Conservation (phyloP, 352 stramenopile genomes). For the Phytophthora sp. region DNA sequence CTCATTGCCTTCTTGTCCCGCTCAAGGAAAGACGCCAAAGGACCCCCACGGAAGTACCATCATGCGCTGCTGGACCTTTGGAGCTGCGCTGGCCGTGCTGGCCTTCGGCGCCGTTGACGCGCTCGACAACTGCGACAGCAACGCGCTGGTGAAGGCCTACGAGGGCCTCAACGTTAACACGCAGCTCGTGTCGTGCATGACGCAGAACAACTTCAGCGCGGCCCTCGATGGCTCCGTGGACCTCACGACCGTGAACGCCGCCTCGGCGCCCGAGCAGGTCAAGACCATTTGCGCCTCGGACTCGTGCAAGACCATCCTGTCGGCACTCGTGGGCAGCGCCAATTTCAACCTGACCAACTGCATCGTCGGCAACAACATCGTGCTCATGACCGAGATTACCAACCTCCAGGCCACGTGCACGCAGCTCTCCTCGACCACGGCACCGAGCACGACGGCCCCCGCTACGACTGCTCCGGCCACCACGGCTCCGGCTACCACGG, state of each 20-base stretch:
- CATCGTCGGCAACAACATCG: constrained; percentile 54
- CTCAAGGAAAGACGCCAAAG: constrained; percentile 36
- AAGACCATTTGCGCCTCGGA: constrained; percentile 46
- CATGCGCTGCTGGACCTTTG: constrained; percentile 28
- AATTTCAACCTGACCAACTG: constrained; percentile 64
- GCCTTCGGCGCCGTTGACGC: constrained; percentile 20
- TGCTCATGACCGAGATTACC: constrained; percentile 54
- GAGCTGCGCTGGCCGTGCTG: constrained; percentile 22
- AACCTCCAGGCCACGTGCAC: constrained; percentile 50
- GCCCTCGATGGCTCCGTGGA: constrained; percentile 55
- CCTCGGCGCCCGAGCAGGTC: constrained; percentile 44
- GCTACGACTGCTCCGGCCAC: not conserved
- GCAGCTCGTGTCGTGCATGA: constrained; percentile 57
- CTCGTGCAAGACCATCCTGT: constrained; percentile 49
- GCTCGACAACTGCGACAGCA: constrained; percentile 44
- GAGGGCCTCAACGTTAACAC: constrained; percentile 55
- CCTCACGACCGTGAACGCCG: constrained; percentile 39
- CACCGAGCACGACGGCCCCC: not conserved
- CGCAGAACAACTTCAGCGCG: constrained; percentile 53
- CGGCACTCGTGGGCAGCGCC: constrained; percentile 46
- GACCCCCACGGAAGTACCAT: not conserved
- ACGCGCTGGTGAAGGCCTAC: constrained; percentile 54
- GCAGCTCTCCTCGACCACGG: constrained; percentile 19
- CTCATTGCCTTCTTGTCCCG: constrained; percentile 45
- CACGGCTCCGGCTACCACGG: not conserved